These are phyloP conservation scores for Chrysoporthe puriensis DNA, from an alignment of 2,329 filamentous ascomycete species.

Conservation along the genomic window DNA sequence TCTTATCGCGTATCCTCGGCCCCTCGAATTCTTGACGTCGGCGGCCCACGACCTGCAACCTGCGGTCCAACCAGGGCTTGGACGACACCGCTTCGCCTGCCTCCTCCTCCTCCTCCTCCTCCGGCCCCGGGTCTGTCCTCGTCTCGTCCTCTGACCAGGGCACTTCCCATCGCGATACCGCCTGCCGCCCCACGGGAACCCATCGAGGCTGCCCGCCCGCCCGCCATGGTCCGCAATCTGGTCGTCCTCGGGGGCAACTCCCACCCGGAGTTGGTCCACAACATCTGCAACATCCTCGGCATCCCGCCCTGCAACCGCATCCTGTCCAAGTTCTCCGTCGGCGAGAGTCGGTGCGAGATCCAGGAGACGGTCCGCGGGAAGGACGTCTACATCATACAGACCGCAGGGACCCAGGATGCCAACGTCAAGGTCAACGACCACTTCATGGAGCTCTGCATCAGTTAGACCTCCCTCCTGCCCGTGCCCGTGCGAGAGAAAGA, in stretches of 20 bases:
- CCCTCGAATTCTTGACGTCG: slow-evolving; percentile 31
- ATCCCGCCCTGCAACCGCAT: slow-evolving; percentile 82
- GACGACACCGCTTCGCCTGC: slow-evolving; percentile 4
- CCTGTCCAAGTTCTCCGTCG: slow-evolving; percentile 88
- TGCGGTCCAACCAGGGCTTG: not conserved
- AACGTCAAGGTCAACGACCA: slow-evolving; percentile 88
- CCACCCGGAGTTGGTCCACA: slow-evolving; percentile 85
- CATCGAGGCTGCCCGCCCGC: not conserved
- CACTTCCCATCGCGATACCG: not conserved
- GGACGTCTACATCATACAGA: slow-evolving; percentile 98
- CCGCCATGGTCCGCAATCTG: slow-evolving; percentile 86
- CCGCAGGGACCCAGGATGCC: slow-evolving; percentile 61
- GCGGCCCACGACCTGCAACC: slow-evolving; percentile 19
- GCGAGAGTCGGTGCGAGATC: slow-evolving; percentile 93
- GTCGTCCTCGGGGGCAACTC: slow-evolving; percentile 91
- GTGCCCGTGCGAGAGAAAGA: not conserved
- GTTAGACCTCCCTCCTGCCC: slow-evolving; percentile 62
- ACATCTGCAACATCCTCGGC: slow-evolving; percentile 85
- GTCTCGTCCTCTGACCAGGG: not conserved
- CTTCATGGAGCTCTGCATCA: slow-evolving; percentile 95
- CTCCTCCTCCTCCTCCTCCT: not conserved
- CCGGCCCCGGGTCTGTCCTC: not conserved
- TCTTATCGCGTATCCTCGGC: slow-evolving; percentile 32
- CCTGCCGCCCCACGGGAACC: not conserved
- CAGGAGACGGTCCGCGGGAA: slow-evolving; percentile 96